These are phyloP conservation scores for Hanseniaspora meyeri DNA, from an alignment of 805 yeast genomes.

Conservation along the genomic window DNA sequence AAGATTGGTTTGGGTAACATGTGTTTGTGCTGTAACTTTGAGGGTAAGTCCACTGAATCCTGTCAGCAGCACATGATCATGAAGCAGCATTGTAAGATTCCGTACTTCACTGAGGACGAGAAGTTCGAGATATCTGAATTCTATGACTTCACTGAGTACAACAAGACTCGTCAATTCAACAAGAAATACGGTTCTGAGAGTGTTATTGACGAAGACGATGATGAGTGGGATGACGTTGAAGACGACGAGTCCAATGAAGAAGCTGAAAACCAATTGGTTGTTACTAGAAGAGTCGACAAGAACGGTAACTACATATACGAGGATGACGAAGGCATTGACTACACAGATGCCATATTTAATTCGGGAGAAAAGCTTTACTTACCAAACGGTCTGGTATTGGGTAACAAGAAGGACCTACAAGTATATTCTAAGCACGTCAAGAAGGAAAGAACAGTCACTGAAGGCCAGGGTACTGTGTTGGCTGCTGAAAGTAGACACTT, in stretches of 20 bases:
- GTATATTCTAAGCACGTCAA: slow-evolving; percentile 68
- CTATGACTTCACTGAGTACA: slow-evolving; percentile 57
- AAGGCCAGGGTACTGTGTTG: slow-evolving; percentile 75
- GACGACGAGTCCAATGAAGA: slow-evolving; percentile 22
- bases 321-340: slow-evolving; percentile 14
- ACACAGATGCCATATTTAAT: slow-evolving; percentile 33
- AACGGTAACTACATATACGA: slow-evolving; percentile 10
- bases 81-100: slow-evolving; percentile 79
- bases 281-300: slow-evolving; percentile 12
- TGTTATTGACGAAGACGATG: slow-evolving; percentile 29
- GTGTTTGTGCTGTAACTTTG: slow-evolving; percentile 73
- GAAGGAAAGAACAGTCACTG: slow-evolving; percentile 46
- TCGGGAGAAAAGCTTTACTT: slow-evolving; percentile 63
- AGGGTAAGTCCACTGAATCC: slow-evolving; percentile 74
- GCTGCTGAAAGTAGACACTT: slow-evolving; percentile 65
- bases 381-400: slow-evolving; percentile 73
- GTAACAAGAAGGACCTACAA: slow-evolving; percentile 64
- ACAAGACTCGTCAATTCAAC: slow-evolving; percentile 21
- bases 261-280: slow-evolving; percentile 2
- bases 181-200: slow-evolving; percentile 23
- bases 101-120: slow-evolving; percentile 76
- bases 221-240: slow-evolving; percentile 30
- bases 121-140: slow-evolving; percentile 80
- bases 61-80: slow-evolving; percentile 82
- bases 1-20: slow-evolving; percentile 86